Evolutionary conservation across 2,329 filamentous ascomycete species (phyloP), one percentile per base, ranked within the genome.

Genomic region (Penicillium sp.): DNA sequence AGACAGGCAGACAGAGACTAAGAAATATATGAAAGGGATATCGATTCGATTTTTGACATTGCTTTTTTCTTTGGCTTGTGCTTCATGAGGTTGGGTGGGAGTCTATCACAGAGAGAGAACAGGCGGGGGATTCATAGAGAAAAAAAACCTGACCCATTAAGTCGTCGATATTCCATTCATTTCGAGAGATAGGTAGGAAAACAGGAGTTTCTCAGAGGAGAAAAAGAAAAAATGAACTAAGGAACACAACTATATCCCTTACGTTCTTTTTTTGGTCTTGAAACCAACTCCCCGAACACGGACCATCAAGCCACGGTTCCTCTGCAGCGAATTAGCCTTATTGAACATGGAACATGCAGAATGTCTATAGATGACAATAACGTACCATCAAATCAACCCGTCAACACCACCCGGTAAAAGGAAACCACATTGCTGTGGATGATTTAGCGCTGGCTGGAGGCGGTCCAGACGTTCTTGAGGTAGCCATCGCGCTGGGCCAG

Each of bases 401-500:
- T 62, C 58, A 58, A 62, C 66, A 68, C 72, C 68, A 63, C 71
- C 54, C 57, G 54, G 64, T 67, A 62, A 35, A 46, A 35, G 49
- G 25, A 67, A 57, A 42, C 52, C 60, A 58, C 55, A 56, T 57
- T 54, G 32, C 58, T 61, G 53, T 56, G 46, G 58, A 46, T 50
- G 40, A 61, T 70, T 73, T 77, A 79, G 60, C 76, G 76, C 74
- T 85, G 84, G 70, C 82, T 74, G 71, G 74, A 79, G 65, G 86
- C 89, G 81, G 85, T 90, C 94, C 94, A 99, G 77, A 99, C 94
- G 77, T 80, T 89, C 90, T 97, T 97, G 79, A 99, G 79, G 80
- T 96, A 89, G 67, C 94, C 94, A 77, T 99, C 95, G 69, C 90
- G 87, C 86, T 99, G 94, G 68, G 92, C 84, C 74, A 99, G 85